A percentile compares a stretch with the other conserved stretches of the same genome.
Evolutionary conservation across 2,329 filamentous ascomycete species (phyloP).

Genomic region (Cercospora berteroae): DNA sequence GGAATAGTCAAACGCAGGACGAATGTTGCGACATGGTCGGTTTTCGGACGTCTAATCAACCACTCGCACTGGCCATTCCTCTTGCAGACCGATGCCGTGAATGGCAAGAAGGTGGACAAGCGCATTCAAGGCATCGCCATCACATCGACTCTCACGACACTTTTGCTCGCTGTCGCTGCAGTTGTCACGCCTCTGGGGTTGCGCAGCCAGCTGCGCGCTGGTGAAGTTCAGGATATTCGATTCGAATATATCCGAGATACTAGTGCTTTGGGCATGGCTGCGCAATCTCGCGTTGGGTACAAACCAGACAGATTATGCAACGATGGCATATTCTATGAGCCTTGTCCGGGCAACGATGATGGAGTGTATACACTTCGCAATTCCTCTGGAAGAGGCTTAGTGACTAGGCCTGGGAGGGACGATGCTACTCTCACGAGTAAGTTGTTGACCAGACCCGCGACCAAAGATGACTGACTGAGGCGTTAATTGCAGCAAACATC

Average conservation of each 20-base stretch:
- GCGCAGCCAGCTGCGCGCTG: background rate
- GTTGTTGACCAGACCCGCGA: background rate
- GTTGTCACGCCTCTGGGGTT: conserved; percentile 9
- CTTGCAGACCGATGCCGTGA: conserved; percentile 8
- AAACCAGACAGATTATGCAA: background rate
- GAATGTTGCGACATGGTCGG: conserved; percentile 15
- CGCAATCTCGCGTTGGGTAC: conserved; percentile 8
- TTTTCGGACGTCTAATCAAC: conserved; percentile 16
- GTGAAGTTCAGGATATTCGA: background rate
- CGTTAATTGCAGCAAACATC: background rate
- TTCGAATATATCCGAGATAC: conserved; percentile 10
- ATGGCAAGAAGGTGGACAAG: conserved; percentile 11
- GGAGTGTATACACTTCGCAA: background rate
- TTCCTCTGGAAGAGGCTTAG: background rate
- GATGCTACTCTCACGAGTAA: conserved; percentile 3
- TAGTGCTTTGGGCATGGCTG: conserved; percentile 6
- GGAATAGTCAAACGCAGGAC: conserved; percentile 11
- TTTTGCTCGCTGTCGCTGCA: conserved; percentile 13
- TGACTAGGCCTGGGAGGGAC: background rate
- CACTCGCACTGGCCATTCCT: conserved; percentile 12
- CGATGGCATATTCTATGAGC: background rate
- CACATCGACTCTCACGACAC: background rate
- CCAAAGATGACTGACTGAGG: background rate
- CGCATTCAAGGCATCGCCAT: conserved; percentile 2
- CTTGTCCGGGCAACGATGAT: conserved; percentile 15